These are phyloP conservation scores for Corinectria fuckeliana DNA, from an alignment of 2,329 filamentous ascomycete genomes.

Conservation along the genomic window DNA sequence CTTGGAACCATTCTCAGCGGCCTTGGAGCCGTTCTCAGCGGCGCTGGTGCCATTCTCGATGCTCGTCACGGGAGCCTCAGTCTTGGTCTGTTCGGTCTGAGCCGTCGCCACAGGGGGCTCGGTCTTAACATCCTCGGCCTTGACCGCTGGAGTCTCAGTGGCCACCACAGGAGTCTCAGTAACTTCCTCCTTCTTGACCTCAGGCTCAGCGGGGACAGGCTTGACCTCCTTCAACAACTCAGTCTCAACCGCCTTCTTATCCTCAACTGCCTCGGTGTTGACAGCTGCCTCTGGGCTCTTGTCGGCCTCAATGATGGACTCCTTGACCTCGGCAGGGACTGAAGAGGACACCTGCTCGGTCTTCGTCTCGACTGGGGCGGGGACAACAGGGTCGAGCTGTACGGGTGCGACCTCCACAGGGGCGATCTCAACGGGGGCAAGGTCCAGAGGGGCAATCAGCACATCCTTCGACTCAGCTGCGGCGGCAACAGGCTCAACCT, in stretches of 20 bases:
- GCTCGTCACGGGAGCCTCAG: conserved; percentile 15
- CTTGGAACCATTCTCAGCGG: conserved; percentile 23
- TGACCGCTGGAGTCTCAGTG: conserved; percentile 27
- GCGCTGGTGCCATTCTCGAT: conserved; percentile 32
- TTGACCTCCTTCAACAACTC: conserved; percentile 74
- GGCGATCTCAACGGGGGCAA: background rate
- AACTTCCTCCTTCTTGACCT: conserved; percentile 27
- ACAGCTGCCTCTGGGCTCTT: conserved; percentile 73
- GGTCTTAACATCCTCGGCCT: conserved; percentile 21
- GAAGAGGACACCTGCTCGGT: conserved; percentile 22
- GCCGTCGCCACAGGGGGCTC: background rate
- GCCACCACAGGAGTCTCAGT: conserved; percentile 5
- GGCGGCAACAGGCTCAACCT: conserved; percentile 54
- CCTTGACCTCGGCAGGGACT: conserved; percentile 59
- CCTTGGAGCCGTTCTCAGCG: conserved; percentile 27
- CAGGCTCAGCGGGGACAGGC: conserved; percentile 35
- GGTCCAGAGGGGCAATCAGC: background rate
- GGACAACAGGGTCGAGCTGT: background rate
- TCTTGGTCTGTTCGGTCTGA: conserved; percentile 11
- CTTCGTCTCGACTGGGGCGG: conserved; percentile 14
- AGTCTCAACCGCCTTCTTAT: conserved; percentile 77
- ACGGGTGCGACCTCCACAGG: background rate
- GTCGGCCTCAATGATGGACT: conserved; percentile 64
- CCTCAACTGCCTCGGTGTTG: conserved; percentile 70
- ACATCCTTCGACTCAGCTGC: conserved; percentile 17